Conservation (phyloP, 2,329 filamentous ascomycete species). For the Paecilomyces niveus region DNA sequence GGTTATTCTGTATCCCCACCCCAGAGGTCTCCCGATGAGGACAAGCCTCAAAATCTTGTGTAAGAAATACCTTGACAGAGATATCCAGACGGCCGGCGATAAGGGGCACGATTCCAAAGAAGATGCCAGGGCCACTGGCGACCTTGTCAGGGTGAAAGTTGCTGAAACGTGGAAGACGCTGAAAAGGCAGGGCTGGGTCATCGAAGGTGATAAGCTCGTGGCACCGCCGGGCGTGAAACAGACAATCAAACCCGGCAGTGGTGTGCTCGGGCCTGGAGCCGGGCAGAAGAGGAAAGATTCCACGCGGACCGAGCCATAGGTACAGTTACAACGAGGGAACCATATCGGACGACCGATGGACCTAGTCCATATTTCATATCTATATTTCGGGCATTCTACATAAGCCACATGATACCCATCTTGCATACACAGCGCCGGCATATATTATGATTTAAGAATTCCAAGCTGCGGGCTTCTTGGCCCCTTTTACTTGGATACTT, state of each 20-base stretch:
- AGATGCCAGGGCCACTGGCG: conserved; percentile 82
- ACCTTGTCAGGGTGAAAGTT: conserved; percentile 69
- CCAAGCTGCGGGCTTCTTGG: conserved; percentile 1
- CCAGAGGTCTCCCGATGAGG: conserved; percentile 66
- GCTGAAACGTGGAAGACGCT: conserved; percentile 62
- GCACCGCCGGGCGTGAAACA: conserved; percentile 16
- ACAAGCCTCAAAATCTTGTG: conserved; percentile 71
- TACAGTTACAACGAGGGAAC: neutral
- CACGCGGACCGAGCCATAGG: neutral
- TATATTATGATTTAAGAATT: neutral
- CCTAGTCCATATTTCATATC: neutral
- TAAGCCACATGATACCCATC: neutral
- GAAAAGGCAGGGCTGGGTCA: conserved; percentile 59
- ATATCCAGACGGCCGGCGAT: conserved; percentile 66
- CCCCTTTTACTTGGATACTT: neutral
- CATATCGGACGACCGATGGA: neutral
- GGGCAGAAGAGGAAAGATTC: conserved; percentile 19
- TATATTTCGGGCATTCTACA: neutral
- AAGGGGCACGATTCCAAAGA: conserved; percentile 85
- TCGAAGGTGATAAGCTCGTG: conserved; percentile 44
- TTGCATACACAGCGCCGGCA: neutral
- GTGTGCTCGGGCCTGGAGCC: conserved; percentile 13
- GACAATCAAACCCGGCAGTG: conserved; percentile 3
- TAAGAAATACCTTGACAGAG: conserved; percentile 59
- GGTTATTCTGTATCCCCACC: conserved; percentile 74